phyloP scores from a whole-genome alignment of 257 asterid genomes.

The Oldenlandia corymbosa region DNA sequence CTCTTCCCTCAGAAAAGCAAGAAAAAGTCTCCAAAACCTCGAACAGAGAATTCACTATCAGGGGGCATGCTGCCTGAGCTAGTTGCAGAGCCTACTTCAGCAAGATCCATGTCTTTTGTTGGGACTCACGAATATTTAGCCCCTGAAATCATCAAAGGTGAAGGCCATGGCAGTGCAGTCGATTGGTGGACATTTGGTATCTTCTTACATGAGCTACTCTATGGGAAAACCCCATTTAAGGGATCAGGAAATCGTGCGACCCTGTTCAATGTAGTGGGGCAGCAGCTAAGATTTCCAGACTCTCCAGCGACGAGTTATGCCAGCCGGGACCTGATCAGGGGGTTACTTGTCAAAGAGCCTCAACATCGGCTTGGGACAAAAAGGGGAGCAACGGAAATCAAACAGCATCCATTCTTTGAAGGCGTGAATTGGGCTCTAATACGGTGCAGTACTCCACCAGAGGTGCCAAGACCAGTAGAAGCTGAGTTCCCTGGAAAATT shows the following conservation, averaged over 20 bases:
- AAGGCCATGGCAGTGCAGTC: conserved; percentile 86
- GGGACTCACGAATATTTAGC: conserved; percentile 82
- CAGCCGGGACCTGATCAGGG: conserved; percentile 59
- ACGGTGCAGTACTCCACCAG: conserved; percentile 79
- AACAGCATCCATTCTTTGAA: conserved; percentile 78
- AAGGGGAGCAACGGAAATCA: conserved; percentile 77
- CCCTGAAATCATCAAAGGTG: conserved; percentile 78
- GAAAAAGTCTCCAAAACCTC: conserved; percentile 43
- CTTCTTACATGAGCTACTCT: conserved; percentile 62
- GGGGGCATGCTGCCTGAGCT: conserved; percentile 56
- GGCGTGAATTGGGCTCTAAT: conserved; percentile 82
- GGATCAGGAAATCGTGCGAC: conserved; percentile 76
- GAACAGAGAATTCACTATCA: conserved; percentile 34
- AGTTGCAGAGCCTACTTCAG: conserved; percentile 73
- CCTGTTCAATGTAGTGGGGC: conserved; percentile 67
- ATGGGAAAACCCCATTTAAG: conserved; percentile 73
- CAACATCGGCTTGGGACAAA: conserved; percentile 63
- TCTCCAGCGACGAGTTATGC: conserved; percentile 67
- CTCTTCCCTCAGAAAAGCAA: conserved; percentile 56
- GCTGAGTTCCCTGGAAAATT: conserved; percentile 35
- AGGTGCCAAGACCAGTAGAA: conserved; percentile 57
- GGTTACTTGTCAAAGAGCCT: conserved; percentile 75
- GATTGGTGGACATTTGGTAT: conserved; percentile 95
- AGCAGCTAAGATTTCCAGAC: conserved; percentile 64
- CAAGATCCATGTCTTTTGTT: conserved; percentile 79